These are phyloP conservation scores for Aspergillus versicolor DNA, from an alignment of 2,329 filamentous ascomycete species.

Conservation along the genomic window DNA sequence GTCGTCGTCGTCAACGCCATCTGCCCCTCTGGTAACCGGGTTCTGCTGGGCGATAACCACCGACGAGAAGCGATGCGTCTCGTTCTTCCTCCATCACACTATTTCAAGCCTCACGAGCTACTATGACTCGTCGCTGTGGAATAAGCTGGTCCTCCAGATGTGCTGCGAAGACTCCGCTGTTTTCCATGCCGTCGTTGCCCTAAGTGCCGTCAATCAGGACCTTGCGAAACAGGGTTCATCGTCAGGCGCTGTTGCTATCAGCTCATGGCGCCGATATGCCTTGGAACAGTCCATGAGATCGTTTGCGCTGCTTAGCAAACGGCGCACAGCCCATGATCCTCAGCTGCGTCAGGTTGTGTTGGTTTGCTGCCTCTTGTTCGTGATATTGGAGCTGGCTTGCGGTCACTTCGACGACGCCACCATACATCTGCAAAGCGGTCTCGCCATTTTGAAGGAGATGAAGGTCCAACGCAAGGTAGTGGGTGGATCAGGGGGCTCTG, in stretches of 20 bases:
- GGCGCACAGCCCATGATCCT: constrained; percentile 6
- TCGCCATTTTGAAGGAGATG: constrained; percentile 3
- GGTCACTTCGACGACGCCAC: constrained; percentile 9
- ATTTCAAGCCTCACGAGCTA: constrained; percentile 15
- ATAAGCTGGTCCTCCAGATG: constrained; percentile 1
- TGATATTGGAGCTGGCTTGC: neutral
- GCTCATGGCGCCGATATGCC: constrained; percentile 8
- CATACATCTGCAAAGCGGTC: constrained; percentile 5
- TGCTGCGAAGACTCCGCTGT: constrained; percentile 7
- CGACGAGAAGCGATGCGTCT: constrained; percentile 21
- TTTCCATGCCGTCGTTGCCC: constrained; percentile 6
- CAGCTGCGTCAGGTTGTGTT: constrained; percentile 1
- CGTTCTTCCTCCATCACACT: constrained; percentile 19
- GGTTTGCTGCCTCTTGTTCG: constrained; percentile 14
- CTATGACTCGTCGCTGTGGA: constrained; percentile 17
- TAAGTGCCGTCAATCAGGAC: constrained; percentile 9
- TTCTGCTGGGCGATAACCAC: constrained; percentile 11
- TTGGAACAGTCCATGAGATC: constrained; percentile 8
- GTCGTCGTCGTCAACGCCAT: neutral
- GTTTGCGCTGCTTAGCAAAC: neutral
- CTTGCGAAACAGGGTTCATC: neutral
- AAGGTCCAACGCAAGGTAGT: neutral
- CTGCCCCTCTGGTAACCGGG: neutral
- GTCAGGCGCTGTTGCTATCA: neutral
- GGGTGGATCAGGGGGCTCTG: neutral